phyloP scores from a whole-genome alignment of 306 rosid genomes.

The Mucuna pruriens region DNA sequence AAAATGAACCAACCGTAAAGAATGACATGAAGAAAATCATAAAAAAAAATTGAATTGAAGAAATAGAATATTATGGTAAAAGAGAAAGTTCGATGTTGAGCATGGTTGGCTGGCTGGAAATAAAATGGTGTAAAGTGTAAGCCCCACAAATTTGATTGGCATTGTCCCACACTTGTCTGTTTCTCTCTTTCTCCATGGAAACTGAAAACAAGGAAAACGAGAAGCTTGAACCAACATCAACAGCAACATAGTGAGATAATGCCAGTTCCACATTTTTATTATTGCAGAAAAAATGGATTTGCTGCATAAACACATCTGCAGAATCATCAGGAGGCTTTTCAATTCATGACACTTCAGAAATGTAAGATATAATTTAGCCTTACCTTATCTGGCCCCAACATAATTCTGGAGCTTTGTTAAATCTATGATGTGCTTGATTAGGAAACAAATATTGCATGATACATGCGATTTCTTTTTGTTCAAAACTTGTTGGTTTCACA shows the following conservation, averaged over 20 bases:
- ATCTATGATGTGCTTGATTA: slow-evolving; percentile 48
- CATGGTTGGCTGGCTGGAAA: neutral
- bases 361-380: slow-evolving; percentile 30
- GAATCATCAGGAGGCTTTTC: slow-evolving; percentile 53
- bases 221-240: neutral
- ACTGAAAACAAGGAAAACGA: neutral
- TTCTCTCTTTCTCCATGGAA: neutral
- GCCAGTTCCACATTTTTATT: too few species aligned
- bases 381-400: slow-evolving; percentile 25
- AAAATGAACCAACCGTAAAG: too few species aligned
- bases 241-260: too few species aligned
- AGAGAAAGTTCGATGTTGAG: neutral
- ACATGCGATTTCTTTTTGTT: slow-evolving; percentile 18
- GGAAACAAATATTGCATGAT: slow-evolving; percentile 27
- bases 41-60: neutral
- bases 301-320: slow-evolving; percentile 60
- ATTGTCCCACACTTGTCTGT: neutral
- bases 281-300: slow-evolving; percentile 84
- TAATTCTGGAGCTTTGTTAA: slow-evolving; percentile 59
- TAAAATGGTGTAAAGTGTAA: slow-evolving; percentile 6
- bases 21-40: neutral
- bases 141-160: slow-evolving; percentile 16
- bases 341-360: slow-evolving; percentile 17
- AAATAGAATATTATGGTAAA: neutral
- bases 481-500: slow-evolving; percentile 13